phyloP scores from a whole-genome alignment of 805 yeast genomes.

The Suhomyces xylopsoci region DNA sequence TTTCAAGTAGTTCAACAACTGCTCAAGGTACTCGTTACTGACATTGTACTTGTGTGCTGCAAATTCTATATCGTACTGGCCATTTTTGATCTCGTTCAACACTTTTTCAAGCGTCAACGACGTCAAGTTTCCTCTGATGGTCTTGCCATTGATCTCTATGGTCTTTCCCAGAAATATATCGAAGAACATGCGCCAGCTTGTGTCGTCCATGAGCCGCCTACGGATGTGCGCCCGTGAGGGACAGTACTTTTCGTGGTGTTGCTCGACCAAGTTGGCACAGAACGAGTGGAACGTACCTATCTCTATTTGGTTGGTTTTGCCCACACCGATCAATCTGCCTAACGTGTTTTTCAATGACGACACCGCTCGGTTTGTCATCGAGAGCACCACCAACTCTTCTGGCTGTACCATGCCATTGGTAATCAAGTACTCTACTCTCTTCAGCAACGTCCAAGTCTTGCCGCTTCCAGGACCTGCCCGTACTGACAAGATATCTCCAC shows the following conservation, averaged over 20 bases:
- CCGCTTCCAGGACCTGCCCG: slow-evolving; percentile 78
- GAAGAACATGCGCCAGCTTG: slow-evolving; percentile 45
- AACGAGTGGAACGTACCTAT: slow-evolving; percentile 64
- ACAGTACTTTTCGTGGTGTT: slow-evolving; percentile 21
- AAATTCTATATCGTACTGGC: slow-evolving; percentile 15
- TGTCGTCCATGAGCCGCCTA: slow-evolving; percentile 48
- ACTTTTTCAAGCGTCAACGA: slow-evolving; percentile 22
- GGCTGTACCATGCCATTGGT: slow-evolving; percentile 40
- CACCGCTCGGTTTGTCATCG: slow-evolving; percentile 70
- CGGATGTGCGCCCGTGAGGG: slow-evolving; percentile 8
- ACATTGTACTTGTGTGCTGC: slow-evolving; percentile 24
- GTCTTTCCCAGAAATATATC: slow-evolving; percentile 35
- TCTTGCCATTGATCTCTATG: slow-evolving; percentile 23
- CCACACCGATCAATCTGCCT: slow-evolving; percentile 30
- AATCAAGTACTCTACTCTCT: slow-evolving; percentile 50
- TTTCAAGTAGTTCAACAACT: slow-evolving; percentile 28
- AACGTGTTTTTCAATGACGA: slow-evolving; percentile 39
- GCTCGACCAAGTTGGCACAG: slow-evolving; percentile 48
- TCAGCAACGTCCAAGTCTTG: slow-evolving; percentile 58
- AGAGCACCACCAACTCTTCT: slow-evolving; percentile 54
- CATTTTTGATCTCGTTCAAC: slow-evolving; percentile 21
- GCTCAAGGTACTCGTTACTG: slow-evolving; percentile 24
- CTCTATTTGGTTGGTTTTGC: slow-evolving; percentile 30
- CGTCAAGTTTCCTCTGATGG: slow-evolving; percentile 21
- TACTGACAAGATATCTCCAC: slow-evolving; percentile 45